phyloP scores from a whole-genome alignment of 805 yeast species.

The Maudiozyma barnettii region DNA sequence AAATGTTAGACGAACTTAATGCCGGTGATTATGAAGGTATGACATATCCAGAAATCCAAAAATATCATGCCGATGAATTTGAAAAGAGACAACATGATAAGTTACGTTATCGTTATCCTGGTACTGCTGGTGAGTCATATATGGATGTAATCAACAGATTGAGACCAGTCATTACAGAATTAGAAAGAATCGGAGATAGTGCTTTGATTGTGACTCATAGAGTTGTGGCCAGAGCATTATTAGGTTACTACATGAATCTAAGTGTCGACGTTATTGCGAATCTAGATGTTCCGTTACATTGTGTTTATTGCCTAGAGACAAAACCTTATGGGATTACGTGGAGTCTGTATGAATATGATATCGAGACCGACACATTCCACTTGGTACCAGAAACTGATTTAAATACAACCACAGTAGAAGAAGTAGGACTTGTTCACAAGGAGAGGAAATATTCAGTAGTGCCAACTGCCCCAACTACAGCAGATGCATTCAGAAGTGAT shows the following conservation, averaged over 20 bases:
- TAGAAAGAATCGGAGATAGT: constrained; percentile 86
- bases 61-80: constrained; percentile 66
- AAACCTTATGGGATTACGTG: constrained; percentile 95
- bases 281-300: constrained; percentile 86
- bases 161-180: constrained; percentile 82
- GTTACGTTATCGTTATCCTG: constrained; percentile 84
- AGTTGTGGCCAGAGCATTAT: constrained; percentile 76
- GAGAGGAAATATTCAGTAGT: constrained; percentile 66
- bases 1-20: constrained; percentile 88
- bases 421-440: constrained; percentile 59
- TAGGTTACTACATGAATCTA: constrained; percentile 83
- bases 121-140: constrained; percentile 94
- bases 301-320: constrained; percentile 81
- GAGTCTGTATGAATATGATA: constrained; percentile 82
- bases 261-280: constrained; percentile 75
- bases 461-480: constrained; percentile 56
- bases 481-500: constrained; percentile 14
- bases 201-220: constrained; percentile 77
- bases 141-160: constrained; percentile 86
- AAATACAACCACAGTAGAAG: constrained; percentile 46
- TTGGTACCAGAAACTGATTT: constrained; percentile 42
- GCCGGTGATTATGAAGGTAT: constrained; percentile 89
- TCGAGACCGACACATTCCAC: constrained; percentile 63
- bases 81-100: constrained; percentile 67
- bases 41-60: constrained; percentile 82